Evolutionary conservation across 768 basidiomycete species (phyloP).

Genomic region (Tulasnella sp.): DNA sequence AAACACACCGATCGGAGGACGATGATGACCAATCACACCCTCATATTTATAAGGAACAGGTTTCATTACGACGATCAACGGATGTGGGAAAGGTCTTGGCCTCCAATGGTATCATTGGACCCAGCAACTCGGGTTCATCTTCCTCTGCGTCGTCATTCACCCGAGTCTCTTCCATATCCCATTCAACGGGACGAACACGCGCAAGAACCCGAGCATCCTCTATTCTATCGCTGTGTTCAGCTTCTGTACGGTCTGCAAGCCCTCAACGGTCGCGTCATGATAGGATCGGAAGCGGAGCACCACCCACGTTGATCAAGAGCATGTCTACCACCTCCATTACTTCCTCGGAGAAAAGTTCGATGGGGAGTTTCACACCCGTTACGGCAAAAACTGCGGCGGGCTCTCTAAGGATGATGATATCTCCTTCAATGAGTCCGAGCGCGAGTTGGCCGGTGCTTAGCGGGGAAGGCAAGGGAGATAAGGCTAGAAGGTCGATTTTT

Average conservation of each 20-base stretch:
- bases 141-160: no score
- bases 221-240: neutral
- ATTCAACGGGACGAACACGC: no score
- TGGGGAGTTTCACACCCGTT: conserved; percentile 12
- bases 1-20: no score
- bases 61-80: conserved; percentile 1
- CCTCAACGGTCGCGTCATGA: conserved; percentile 6
- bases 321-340: neutral
- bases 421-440: no score
- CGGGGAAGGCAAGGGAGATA: neutral
- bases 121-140: neutral
- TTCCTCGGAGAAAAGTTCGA: conserved; percentile 1
- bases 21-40: neutral
- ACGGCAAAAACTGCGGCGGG: conserved; percentile 13
- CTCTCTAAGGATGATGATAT: no score
- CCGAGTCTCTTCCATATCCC: no score
- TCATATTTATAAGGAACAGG: conserved; percentile 8
- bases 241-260: conserved; percentile 1
- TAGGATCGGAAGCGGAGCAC: conserved; percentile 1
- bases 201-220: conserved; percentile 1
- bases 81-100: neutral
- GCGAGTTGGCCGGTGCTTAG: neutral
- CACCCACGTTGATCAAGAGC: no score
- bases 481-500: neutral
- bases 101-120: neutral